Evolutionary conservation across 768 basidiomycete genomes (phyloP), one percentile per base, ranked within the genome.

Genomic region (Leccinum obscurum): DNA sequence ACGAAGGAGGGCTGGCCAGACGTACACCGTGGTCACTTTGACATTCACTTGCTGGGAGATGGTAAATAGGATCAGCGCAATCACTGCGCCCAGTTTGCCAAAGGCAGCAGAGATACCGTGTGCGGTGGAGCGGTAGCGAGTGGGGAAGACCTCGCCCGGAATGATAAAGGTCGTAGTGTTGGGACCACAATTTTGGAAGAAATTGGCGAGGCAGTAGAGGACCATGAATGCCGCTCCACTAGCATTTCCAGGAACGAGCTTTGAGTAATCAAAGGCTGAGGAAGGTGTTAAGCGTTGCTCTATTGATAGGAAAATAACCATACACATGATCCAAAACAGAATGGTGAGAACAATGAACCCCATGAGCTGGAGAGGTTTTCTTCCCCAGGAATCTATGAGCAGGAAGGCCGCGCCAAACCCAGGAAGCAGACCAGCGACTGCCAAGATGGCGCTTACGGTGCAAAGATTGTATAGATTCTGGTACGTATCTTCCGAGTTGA

Each of bases 101-200:
- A 78, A 81, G 9, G 89, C 92, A 2, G 92, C 92, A 14, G 86
- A 85, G 65, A 93, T 90, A 72, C 92, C 92, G 67, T 92, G 88
- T 6, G 82, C 86, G 3, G 90, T 91, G 4, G 88, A 89, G 55
- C 92, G 85, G 73, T 92, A 92, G 52, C 91, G 88, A 2, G 92
- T 93, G 1, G 92, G 92, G 83, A 92, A 93, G 32, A 78, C 81
- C 70, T 93, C 92, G 54, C 88, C 89, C 0, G 92, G 90, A 13
- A 92, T 77, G 57, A 92, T 66, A 74, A 93, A 93, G 0, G 90
- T 91, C 1, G 89, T 92, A 1, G 81, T 81, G 65, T 91, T 90
- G 13, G 87, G 88, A 0, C 88, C 90, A 62, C 90, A 92, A 75
- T 93, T 92, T 77, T 89, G 87, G 86, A 92, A 90, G 77, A 91